Base-by-base conservation (phyloP, 2,329 filamentous ascomycete species). In the Hawksworthiomyces lignivorus region DNA sequence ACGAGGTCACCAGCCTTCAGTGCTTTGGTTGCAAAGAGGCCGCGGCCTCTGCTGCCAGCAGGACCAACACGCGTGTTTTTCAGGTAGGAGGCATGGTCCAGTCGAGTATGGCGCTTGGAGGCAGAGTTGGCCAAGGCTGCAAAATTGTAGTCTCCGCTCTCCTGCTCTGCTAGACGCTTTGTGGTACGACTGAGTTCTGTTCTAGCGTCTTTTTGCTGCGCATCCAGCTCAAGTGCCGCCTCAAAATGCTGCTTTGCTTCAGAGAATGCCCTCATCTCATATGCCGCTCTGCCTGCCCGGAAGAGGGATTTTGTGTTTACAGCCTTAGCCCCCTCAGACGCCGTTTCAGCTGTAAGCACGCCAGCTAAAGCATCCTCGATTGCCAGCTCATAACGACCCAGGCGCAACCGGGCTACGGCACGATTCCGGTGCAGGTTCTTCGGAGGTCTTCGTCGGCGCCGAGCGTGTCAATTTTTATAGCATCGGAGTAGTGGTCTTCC, bases 81-180 rank as follows among this genome's bases (percentile, higher is more conserved):
- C 51, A 47, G 21, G 17, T 35, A 41, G 2, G 39, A 41, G 65
- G 56, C 1, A 65, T 53, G 12, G 51, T 50, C 58, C 3, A 62
- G 19, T 4, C 20, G 20, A 3, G 21, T 24, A 15, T 33, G n/a
- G 7, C 42, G 36, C 8, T 41, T 39, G n/a, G 22, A 47, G 26
- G 54, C 42, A 0, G 50, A 48, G 11, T 45, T 46, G 10, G 43
- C 41, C 51, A 60, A 54, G 18, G 47, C 49, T 4, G 29, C 1
- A 30, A 61, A 58, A 47, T 60, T 52, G 46, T 56, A 59, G n/a
- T 22, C 7, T 11, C 57, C 58, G 0, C 36, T 46, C 4, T 46
- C 36, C 26, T 59, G 52, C 40, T 61, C 58, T 6, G 19, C 32
- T 14, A 54, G 38, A 4, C 56, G 51, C 8, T 29, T 28, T 8